phyloP scores from a whole-genome alignment of 23 red algal species.

The Pyropia yezoensis region DNA sequence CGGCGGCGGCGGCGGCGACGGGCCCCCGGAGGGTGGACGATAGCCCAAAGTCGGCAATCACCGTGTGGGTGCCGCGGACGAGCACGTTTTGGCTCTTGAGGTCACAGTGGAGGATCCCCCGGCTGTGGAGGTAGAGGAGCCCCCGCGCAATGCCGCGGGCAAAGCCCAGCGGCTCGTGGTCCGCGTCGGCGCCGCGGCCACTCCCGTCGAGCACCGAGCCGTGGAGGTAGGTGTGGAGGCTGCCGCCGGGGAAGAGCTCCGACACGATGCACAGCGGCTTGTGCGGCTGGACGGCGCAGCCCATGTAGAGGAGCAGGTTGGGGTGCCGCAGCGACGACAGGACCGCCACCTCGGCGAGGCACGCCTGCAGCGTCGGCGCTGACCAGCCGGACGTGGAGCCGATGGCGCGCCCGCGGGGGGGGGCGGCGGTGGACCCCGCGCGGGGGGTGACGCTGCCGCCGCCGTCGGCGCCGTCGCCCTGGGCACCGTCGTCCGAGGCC shows the following conservation, averaged over 20 bases:
- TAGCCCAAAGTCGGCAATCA: constrained; percentile 25
- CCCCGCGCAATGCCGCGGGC: constrained; percentile 14
- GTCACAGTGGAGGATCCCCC: constrained; percentile 16
- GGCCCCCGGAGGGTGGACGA: not conserved
- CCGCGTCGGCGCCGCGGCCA: too few species aligned
- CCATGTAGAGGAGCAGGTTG: constrained; percentile 75
- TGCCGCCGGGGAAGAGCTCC: constrained; percentile 69
- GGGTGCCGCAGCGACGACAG: constrained; percentile 55
- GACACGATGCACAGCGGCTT: constrained; percentile 75
- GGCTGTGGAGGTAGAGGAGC: constrained; percentile 18
- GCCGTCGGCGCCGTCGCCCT: not conserved
- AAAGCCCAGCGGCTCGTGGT: constrained; percentile 14
- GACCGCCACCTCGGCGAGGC: constrained; percentile 32
- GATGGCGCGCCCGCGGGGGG: not conserved
- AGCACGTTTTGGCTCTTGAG: constrained; percentile 24
- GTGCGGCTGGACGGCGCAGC: constrained; percentile 21
- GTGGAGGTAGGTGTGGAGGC: constrained; percentile 59
- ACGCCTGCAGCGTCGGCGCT: not conserved
- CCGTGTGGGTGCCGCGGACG: constrained; percentile 15
- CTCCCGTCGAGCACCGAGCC: too few species aligned
- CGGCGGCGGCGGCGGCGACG: not conserved
- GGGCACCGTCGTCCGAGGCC: constrained; percentile 1
- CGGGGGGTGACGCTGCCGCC: not conserved
- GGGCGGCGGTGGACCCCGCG: not conserved
- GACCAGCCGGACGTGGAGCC: not conserved